Evolutionary conservation across 2,329 filamentous ascomycete species (phyloP), one percentile per base, ranked within the genome.

Genomic region (Diplodia sapinea): DNA sequence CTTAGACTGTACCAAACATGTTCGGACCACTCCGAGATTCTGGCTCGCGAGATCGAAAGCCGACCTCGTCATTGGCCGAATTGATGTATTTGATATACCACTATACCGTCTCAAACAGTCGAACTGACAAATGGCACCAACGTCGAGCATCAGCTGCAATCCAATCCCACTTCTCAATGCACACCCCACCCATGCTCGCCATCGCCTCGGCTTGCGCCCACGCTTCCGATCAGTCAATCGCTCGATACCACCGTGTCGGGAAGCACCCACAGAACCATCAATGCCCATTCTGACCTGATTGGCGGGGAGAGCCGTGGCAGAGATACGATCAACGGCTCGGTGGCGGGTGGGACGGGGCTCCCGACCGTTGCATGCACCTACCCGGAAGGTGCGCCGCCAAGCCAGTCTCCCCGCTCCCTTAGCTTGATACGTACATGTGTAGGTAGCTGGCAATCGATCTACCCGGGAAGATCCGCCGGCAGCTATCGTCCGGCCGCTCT

Each of bases 141-240:
- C 26, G 26, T 26, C 26, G 26, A 26, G 26, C 26, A 26, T 26
- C 26, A 26, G 26, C 26, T 4, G 26, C 31, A 33, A 33, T 12
- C 12, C 4, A 12, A 29, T 49, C 57, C 57, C 57, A 50, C 57
- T 50, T n/a, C 40, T 50, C 55, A 56, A 56, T 17, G 17, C 11
- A 9, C 36, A 9, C n/a, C 20, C 12, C 40, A 43, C 57, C 57
- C 29, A 49, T 29, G 38, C 26, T 40, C 26, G 40, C 40, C 47
- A 50, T 62, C 29, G 17, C 8, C 6, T 62, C 57, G 57, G 57
- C 31, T 50, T 31, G 33, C 57, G 40, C 29, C 40, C 8, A 17
- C 40, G 9, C 57, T 33, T 15, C 57, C 57, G 57, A 62, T 62
- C 57, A 59, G 17, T n/a, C 55, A 49, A 8, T 43, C 23, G 3